A percentile compares a stretch with the other conserved stretches of the same genome.
Conservation (phyloP, 805 yeast genomes). For the Yamadazyma phyllophila region DNA sequence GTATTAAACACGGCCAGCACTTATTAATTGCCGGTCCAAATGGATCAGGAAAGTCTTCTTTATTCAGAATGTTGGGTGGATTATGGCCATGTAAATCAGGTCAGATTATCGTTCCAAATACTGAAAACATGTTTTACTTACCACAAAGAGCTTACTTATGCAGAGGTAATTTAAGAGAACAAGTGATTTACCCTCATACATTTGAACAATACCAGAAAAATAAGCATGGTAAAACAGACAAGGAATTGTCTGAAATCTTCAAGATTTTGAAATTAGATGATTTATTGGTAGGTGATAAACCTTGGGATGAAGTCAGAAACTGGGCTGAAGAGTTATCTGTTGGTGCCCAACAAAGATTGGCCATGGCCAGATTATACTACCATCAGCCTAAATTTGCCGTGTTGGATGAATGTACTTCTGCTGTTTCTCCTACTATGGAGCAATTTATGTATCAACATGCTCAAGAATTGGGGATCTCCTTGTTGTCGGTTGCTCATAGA, state of each 20-base stretch:
- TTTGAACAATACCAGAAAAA: constrained; percentile 49
- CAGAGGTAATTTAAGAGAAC: constrained; percentile 78
- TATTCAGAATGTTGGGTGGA: constrained; percentile 88
- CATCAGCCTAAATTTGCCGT: constrained; percentile 93
- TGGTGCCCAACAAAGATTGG: constrained; percentile 91
- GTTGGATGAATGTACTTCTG: constrained; percentile 92
- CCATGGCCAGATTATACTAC: constrained; percentile 89
- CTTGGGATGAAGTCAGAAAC: constrained; percentile 66
- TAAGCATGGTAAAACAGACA: constrained; percentile 39
- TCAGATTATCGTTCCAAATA: constrained; percentile 59
- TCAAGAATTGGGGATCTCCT: constrained; percentile 71
- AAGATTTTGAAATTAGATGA: constrained; percentile 59
- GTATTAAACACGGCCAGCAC: constrained; percentile 78
- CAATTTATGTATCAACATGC: constrained; percentile 86
- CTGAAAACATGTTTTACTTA: constrained; percentile 73
- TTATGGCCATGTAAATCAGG: constrained; percentile 80
- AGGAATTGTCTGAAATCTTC: constrained; percentile 52
- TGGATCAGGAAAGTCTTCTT: constrained; percentile 93
- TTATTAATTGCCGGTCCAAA: constrained; percentile 91
- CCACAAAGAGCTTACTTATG: constrained; percentile 92
- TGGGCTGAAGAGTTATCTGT: constrained; percentile 88
- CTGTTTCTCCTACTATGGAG: constrained; percentile 88
- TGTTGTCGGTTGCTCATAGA: constrained; percentile 88
- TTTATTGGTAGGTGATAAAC: constrained; percentile 40
- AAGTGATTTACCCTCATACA: constrained; percentile 83